These are phyloP conservation scores for Kodamaea hsintzibuensis DNA, from an alignment of 805 yeast genomes.

Conservation along the genomic window DNA sequence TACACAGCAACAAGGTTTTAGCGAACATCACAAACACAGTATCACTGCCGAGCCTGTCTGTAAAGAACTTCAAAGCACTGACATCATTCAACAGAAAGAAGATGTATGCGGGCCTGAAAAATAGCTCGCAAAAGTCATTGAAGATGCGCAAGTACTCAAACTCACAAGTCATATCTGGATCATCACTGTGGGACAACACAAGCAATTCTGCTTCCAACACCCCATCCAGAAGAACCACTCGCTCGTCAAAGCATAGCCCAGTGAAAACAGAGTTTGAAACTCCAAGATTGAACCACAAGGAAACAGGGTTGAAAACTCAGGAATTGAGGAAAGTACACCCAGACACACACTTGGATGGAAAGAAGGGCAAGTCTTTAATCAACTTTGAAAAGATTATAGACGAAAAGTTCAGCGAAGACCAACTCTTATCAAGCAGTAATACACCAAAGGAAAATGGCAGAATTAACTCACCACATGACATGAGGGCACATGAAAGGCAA, in stretches of 20 bases:
- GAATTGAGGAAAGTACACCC: slow-evolving; percentile 3
- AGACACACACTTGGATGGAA: slow-evolving; percentile 4
- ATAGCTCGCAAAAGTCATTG: slow-evolving; percentile 12
- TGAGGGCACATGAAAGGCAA: slow-evolving; percentile 12
- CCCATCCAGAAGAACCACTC: neutral
- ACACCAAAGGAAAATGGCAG: slow-evolving; percentile 1
- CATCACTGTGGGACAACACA: neutral
- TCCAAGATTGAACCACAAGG: neutral
- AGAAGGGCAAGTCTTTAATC: slow-evolving; percentile 15
- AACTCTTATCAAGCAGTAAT: neutral
- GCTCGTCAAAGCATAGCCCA: neutral
- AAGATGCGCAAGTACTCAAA: slow-evolving; percentile 27
- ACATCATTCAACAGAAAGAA: slow-evolving; percentile 39
- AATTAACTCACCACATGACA: slow-evolving; percentile 8
- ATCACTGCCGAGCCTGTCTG: slow-evolving; percentile 17
- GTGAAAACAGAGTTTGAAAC: neutral
- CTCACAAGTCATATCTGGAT: slow-evolving; percentile 11
- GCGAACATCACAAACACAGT: slow-evolving; percentile 36
- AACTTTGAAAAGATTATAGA: slow-evolving; percentile 35
- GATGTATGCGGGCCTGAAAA: slow-evolving; percentile 10
- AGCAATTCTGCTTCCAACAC: neutral
- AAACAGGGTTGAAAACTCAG: neutral
- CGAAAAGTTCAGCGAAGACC: slow-evolving; percentile 29
- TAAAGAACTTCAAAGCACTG: slow-evolving; percentile 36
- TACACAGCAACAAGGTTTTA: slow-evolving; percentile 18